Percentiles rank a stretch among this genome's conserved stretches.
Conservation (phyloP, 768 basidiomycete genomes). For the Trametes elegans region DNA sequence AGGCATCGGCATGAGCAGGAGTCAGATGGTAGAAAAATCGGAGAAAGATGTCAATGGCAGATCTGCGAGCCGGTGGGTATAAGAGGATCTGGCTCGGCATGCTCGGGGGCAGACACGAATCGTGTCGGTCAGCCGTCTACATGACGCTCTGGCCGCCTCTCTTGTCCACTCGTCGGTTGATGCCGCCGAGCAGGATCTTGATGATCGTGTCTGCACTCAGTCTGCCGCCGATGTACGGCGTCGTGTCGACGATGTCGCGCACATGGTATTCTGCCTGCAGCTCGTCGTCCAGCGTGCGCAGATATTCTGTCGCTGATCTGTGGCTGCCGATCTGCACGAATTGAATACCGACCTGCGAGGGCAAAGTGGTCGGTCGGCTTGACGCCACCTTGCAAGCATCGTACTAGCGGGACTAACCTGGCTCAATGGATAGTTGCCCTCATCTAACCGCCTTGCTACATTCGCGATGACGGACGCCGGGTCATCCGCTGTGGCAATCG, state of each 20-base stretch:
- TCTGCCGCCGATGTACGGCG: constrained; percentile 44
- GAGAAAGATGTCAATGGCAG: background rate
- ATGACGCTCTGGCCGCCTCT: constrained; percentile 22
- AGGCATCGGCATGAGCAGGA: background rate
- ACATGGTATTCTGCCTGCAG: constrained; percentile 41
- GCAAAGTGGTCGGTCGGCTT: background rate
- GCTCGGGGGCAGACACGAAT: background rate
- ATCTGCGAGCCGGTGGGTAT: background rate
- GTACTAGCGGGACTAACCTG: constrained; percentile 39
- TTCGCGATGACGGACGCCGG: constrained; percentile 47
- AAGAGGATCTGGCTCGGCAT: too few relatives aligned
- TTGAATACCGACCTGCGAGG: constrained; percentile 57
- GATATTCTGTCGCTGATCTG: constrained; percentile 39
- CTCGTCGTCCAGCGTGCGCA: constrained; percentile 57
- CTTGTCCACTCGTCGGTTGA: constrained; percentile 53
- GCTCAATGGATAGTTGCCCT: constrained; percentile 45
- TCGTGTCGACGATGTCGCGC: constrained; percentile 72
- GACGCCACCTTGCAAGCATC: background rate
- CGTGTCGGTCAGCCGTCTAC: background rate
- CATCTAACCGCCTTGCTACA: constrained; percentile 50
- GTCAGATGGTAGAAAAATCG: background rate
- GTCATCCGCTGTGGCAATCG: constrained; percentile 45
- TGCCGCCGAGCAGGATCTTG: constrained; percentile 66
- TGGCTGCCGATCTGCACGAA: constrained; percentile 69
- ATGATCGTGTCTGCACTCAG: constrained; percentile 49